Percentiles rank a stretch among this genome's conserved stretches.
These are phyloP conservation scores for Moesziomyces antarcticus DNA, from an alignment of 1,284 basidiomycete genomes.

Conservation along the genomic window DNA sequence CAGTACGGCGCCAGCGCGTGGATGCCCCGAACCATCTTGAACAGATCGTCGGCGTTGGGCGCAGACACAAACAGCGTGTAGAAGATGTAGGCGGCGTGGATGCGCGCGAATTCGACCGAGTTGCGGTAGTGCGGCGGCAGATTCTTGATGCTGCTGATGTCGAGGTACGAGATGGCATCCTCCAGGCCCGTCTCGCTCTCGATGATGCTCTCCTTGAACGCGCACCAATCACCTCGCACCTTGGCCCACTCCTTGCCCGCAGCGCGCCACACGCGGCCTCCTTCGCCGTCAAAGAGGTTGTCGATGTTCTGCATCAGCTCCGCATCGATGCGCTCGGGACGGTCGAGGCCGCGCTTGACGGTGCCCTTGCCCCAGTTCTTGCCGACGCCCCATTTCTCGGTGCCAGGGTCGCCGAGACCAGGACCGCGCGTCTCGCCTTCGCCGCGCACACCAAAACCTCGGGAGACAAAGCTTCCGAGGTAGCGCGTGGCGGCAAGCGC, in stretches of 20 bases:
- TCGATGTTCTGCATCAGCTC: conserved; percentile 54
- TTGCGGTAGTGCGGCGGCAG: conserved; percentile 60
- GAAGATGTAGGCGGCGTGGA: conserved; percentile 61
- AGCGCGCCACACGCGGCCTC: conserved; percentile 49
- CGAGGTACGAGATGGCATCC: conserved; percentile 55
- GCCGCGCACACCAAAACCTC: conserved; percentile 64
- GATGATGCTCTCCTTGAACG: conserved; percentile 64
- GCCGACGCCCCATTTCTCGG: conserved; percentile 65
- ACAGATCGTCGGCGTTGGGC: conserved; percentile 60
- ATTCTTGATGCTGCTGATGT: conserved; percentile 60
- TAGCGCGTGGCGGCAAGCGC: conserved; percentile 57
- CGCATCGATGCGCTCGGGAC: conserved; percentile 53
- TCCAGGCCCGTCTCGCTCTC: conserved; percentile 65
- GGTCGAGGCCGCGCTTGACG: conserved; percentile 66
- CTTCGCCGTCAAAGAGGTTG: conserved; percentile 52
- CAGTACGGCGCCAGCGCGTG: conserved; percentile 66
- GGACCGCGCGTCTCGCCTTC: conserved; percentile 62
- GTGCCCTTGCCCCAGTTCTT: conserved; percentile 67
- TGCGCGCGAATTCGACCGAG: conserved; percentile 62
- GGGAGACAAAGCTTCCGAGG: conserved; percentile 62
- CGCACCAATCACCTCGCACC: conserved; percentile 53
- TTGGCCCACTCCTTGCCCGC: conserved; percentile 59
- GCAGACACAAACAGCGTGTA: conserved; percentile 62
- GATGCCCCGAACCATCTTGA: conserved; percentile 60
- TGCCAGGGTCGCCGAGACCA: conserved; percentile 59